Percentiles rank a stretch among this genome's conserved stretches.
phyloP scores from a whole-genome alignment of 78 protist species.

The Dictyostelium firmibasis region DNA sequence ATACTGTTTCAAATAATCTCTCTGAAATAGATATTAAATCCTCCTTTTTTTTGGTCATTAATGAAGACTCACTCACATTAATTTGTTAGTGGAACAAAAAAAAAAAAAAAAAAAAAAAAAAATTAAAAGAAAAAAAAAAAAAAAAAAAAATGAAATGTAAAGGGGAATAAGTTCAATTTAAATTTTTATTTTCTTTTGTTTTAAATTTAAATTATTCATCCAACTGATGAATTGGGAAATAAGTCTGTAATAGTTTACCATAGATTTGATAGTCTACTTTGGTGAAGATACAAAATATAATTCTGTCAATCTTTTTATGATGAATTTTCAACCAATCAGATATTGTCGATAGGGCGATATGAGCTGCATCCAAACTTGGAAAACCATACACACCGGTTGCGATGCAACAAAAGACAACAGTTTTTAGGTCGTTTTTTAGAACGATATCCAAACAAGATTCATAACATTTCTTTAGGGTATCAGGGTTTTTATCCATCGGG shows the following conservation, averaged over 20 bases:
- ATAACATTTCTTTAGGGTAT: conserved; percentile 73
- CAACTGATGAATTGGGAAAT: conserved; percentile 35
- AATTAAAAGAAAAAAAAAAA: no score
- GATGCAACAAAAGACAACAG: conserved; percentile 87
- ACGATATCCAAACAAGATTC: conserved; percentile 35
- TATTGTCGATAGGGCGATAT: conserved; percentile 50
- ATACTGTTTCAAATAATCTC: not conserved
- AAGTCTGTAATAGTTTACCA: conserved; percentile 24
- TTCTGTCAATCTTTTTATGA: conserved; percentile 18
- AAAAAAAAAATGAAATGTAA: no score
- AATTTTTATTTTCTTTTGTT: no score
- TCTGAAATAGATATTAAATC: not conserved
- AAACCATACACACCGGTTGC: conserved; percentile 89
- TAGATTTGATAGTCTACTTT: conserved; percentile 61
- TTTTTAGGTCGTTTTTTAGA: not conserved
- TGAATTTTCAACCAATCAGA: conserved; percentile 70
- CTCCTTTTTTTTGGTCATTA: not conserved
- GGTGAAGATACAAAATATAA: conserved; percentile 76
- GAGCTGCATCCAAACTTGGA: conserved; percentile 75
- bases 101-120: no score
- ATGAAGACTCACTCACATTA: no score
- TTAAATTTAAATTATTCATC: not conserved
- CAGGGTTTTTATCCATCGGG: conserved; percentile 74
- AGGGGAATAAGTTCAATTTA: not conserved
- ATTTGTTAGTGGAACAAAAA: no score